phyloP scores from a whole-genome alignment of 768 basidiomycete species.

The Suillus fuscotomentosus region DNA sequence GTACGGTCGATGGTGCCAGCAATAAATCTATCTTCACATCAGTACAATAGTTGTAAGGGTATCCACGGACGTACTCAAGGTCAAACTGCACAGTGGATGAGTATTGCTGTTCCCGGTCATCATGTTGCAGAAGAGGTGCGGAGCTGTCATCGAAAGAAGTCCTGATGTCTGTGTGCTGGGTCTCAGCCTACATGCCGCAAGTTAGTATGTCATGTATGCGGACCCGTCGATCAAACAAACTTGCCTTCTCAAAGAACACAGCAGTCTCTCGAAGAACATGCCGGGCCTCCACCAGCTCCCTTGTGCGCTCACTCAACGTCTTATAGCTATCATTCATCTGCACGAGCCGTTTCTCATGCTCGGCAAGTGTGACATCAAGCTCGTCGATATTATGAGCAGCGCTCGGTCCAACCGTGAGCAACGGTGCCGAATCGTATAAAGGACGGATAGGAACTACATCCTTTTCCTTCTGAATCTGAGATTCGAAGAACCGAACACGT shows the following conservation, averaged over 20 bases:
- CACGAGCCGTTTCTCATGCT: slow-evolving; percentile 79
- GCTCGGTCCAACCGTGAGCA: slow-evolving; percentile 88
- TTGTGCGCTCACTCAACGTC: slow-evolving; percentile 78
- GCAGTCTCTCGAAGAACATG: slow-evolving; percentile 94
- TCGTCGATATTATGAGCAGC: slow-evolving; percentile 94
- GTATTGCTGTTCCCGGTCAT: slow-evolving; percentile 75
- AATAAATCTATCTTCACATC: slow-evolving; percentile 63
- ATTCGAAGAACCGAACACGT: slow-evolving; percentile 84
- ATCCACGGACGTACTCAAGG: slow-evolving; percentile 64
- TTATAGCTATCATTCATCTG: slow-evolving; percentile 96
- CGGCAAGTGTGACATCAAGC: slow-evolving; percentile 80
- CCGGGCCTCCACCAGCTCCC: slow-evolving; percentile 89
- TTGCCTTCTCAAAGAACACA: slow-evolving; percentile 88
- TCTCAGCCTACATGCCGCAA: slow-evolving; percentile 58
- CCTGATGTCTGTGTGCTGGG: slow-evolving; percentile 75
- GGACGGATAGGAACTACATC: slow-evolving; percentile 83
- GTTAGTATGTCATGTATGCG: slow-evolving; percentile 9
- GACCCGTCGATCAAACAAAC: slow-evolving; percentile 18
- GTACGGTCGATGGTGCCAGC: slow-evolving; percentile 95
- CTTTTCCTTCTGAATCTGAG: slow-evolving; percentile 84
- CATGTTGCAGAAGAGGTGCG: slow-evolving; percentile 87
- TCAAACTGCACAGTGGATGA: slow-evolving; percentile 67
- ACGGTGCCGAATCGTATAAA: slow-evolving; percentile 80
- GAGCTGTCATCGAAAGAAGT: slow-evolving; percentile 90
- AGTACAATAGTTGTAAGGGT: not conserved